Evolutionary conservation across 371 early-diverging fungal species (phyloP).

Genomic region (Nematocida displodere): DNA sequence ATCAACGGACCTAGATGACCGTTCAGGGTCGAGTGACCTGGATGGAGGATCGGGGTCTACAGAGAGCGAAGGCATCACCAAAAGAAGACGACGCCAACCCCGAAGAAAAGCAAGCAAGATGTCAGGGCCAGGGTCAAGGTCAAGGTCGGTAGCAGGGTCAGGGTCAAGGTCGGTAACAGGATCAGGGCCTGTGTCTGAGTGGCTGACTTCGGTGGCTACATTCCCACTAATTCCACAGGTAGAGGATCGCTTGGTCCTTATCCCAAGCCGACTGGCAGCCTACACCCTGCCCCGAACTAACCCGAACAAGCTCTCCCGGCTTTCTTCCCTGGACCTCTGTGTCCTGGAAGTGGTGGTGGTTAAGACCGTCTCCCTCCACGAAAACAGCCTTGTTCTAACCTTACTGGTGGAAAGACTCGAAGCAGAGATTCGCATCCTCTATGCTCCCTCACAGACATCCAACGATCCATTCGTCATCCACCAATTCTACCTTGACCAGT

Average conservation of each 20-base stretch:
- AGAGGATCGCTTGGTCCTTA: neutral
- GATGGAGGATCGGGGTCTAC: too few relatives aligned
- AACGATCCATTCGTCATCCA: conserved; percentile 31
- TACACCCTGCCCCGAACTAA: neutral
- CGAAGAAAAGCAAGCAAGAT: neutral
- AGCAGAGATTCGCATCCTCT: neutral
- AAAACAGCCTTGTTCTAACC: neutral
- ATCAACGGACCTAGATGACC: too few relatives aligned
- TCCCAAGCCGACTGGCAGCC: neutral
- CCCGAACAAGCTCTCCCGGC: neutral
- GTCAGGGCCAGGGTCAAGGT: too few relatives aligned
- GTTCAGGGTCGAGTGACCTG: too few relatives aligned
- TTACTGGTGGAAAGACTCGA: conserved; percentile 1
- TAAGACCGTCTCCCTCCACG: neutral
- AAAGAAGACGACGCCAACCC: neutral
- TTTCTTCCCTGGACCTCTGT: neutral
- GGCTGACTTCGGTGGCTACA: too few relatives aligned
- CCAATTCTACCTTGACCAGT: neutral
- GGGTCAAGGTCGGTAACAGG: too few relatives aligned
- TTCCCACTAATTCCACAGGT: conserved; percentile 7
- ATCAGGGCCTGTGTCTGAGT: too few relatives aligned
- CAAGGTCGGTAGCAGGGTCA: neutral
- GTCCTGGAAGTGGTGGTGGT: conserved; percentile 1
- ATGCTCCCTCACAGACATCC: neutral
- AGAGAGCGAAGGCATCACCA: neutral